Evolutionary conservation across 2,329 filamentous ascomycete species (phyloP).

Genomic region (Ophiocordyceps camponoti-saundersi): DNA sequence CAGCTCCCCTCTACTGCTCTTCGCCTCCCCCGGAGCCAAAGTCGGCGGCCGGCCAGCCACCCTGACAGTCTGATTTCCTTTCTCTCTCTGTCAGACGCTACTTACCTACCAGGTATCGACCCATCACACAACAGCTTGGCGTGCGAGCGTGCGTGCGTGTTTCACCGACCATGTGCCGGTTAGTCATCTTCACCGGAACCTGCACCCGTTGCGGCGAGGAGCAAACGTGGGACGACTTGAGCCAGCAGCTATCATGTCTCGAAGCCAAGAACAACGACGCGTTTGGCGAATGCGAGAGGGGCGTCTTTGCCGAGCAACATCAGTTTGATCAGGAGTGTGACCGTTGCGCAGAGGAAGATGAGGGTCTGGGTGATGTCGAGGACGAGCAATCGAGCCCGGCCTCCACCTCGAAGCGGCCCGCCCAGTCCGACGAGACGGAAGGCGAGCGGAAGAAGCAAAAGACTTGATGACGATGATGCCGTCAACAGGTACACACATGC

Average conservation of each 20-base stretch:
- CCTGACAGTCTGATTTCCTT: too few relatives aligned
- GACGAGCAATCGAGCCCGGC: slow-evolving; percentile 8
- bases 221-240: slow-evolving; percentile 26
- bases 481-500: not conserved
- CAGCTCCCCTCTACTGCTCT: not conserved
- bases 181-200: slow-evolving; percentile 24
- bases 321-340: slow-evolving; percentile 30
- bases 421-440: slow-evolving; percentile 6
- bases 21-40: not conserved
- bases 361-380: slow-evolving; percentile 23
- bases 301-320: slow-evolving; percentile 24
- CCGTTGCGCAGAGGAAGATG: slow-evolving; percentile 22
- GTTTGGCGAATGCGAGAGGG: slow-evolving; percentile 25
- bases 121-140: too few relatives aligned
- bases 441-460: slow-evolving; percentile 14
- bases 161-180: slow-evolving; percentile 24
- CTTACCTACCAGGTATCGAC: too few relatives aligned
- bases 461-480: slow-evolving; percentile 10
- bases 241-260: slow-evolving; percentile 28
- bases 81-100: not conserved
- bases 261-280: slow-evolving; percentile 29
- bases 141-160: not conserved
- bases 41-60: too few relatives aligned
- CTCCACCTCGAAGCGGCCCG: slow-evolving; percentile 4
- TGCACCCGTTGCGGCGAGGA: slow-evolving; percentile 24